Evolutionary conservation across 2,329 filamentous ascomycete genomes (phyloP), one percentile per base, ranked within the genome.

Genomic region (Fusarium globosum): DNA sequence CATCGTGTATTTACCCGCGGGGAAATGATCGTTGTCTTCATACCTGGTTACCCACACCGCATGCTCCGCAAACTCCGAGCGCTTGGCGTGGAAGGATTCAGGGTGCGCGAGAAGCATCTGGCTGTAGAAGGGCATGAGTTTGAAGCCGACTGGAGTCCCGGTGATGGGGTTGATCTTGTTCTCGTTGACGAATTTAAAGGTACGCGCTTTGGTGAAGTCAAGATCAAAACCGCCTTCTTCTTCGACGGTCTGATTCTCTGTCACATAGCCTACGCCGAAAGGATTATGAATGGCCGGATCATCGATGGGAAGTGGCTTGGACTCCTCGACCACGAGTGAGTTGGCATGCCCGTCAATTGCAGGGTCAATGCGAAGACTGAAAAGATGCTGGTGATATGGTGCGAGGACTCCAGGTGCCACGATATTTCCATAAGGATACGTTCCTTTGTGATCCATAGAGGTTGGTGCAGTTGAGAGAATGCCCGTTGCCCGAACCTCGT

Each of bases 301-400:
- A 16, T 78, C 67, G 63, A 85, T 80, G 0, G 87, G 85, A 75
- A 91, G 82, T 0, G 83, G 53, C 12, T 79, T 72, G 2, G 80
- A 80, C 42, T 85, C 83, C 33, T 85, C 82, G 1, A 83, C 67
- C 4, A 81, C 77, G 3, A 91, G 80, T 0, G 88, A 88, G 78
- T 92, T 92, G 4, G 80, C 78, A 73, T 87, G 82, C 1, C 90
- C 89, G 73, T 92, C 90, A 45, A 92, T 83, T 6, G 89, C 88
- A 0, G 90, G 89, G 74, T 93, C 91, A n/a, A 93, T 88, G 1
- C 90, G 86, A 36, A 90, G 79, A n/a, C 84, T 87, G 77, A 93
- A 93, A 42, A 93, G 85, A 79, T 93, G 90, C 76, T 93, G 91
- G 68, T 93, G 91, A 77, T 92, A 91, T 28, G 90, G 89, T 0